These are phyloP conservation scores for Loxodes magnus DNA, from an alignment of 73 alveolate species.

Conservation along the genomic window DNA sequence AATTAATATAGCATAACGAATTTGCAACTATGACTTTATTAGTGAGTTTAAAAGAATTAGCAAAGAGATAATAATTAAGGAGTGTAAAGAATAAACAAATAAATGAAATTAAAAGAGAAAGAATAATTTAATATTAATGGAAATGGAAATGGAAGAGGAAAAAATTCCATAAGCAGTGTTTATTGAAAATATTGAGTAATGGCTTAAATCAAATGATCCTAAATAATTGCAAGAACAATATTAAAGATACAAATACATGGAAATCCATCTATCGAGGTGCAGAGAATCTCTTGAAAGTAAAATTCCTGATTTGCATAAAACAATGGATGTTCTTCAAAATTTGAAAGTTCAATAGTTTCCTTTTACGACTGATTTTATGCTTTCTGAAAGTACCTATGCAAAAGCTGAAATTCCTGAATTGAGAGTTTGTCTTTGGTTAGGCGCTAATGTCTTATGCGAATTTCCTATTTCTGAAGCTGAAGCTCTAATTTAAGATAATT, in stretches of 20 bases:
- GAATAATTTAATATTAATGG: constrained; percentile 1
- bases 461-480: constrained; percentile 69
- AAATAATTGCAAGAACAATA: constrained; percentile 48
- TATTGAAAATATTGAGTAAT: no score
- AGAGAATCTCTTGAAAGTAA: constrained; percentile 67
- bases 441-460: constrained; percentile 94
- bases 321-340: constrained; percentile 59
- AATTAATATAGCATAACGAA: no score
- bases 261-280: constrained; percentile 63
- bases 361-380: constrained; percentile 61
- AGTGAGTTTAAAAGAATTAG: no score
- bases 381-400: constrained; percentile 80
- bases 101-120: no score
- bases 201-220: neutral
- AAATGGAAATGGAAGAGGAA: no score
- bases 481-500: constrained; percentile 50
- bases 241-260: constrained; percentile 84
- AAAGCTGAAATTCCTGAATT: constrained; percentile 74
- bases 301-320: constrained; percentile 86
- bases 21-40: no score
- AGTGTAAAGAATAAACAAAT: constrained; percentile 23
- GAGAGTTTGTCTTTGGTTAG: constrained; percentile 84
- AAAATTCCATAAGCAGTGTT: no score
- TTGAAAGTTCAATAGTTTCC: constrained; percentile 38
- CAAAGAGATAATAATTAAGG: constrained; percentile 41